Base-by-base conservation (phyloP, 164 flowering plant species). In the Chimonanthus praecox region DNA sequence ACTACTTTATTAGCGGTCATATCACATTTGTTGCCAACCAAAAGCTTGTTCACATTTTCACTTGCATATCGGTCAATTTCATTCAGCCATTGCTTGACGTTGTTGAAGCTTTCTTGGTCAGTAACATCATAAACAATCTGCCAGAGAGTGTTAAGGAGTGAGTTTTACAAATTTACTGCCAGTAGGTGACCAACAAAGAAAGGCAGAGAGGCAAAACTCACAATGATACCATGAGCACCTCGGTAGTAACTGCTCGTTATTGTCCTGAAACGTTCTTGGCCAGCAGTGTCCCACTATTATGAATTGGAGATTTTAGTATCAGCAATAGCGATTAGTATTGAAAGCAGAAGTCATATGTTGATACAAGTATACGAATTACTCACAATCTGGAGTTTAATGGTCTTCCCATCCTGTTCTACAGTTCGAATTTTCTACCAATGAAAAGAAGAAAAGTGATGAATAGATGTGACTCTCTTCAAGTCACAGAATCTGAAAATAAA, bases 231-330 rank as follows among this genome's bases (percentile, higher is more conserved):
- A 83, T 89, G 92, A 64, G 94, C 94, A 71, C 97, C 97, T 66
- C 96, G 90, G 73, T 91, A 91, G 83, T 91, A 91, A 79, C 96
- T 91, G 81, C 96, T 91, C 5, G 96, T 91, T 70, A 91, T 91
- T 64, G 96, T 91, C 76, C 93, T 82, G 64, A 91, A 89, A 50
- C 93, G 89, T 76, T 89, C 93, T 81, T 89, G 96, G 49, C 96
- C 93, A 74, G 93, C 96, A 60, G 93, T 91, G 78, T 91, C 96
- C 96, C 93, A 91, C 96, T 91, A 73, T 72, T 47, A 65, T 33
- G 47, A 43, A 15, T 43, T 45, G 18, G n/a, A 16, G 47, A 65
- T 43, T 65, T 63, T 7, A 65, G 6, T 18, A 65, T 43, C 45
- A 63, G 66, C 5, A 33, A 63, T 63, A 63, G 44, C 10, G 4